A percentile compares a stretch with the other conserved stretches of the same genome.
Conservation (phyloP, 768 basidiomycete genomes). For the Paxillus involutus region DNA sequence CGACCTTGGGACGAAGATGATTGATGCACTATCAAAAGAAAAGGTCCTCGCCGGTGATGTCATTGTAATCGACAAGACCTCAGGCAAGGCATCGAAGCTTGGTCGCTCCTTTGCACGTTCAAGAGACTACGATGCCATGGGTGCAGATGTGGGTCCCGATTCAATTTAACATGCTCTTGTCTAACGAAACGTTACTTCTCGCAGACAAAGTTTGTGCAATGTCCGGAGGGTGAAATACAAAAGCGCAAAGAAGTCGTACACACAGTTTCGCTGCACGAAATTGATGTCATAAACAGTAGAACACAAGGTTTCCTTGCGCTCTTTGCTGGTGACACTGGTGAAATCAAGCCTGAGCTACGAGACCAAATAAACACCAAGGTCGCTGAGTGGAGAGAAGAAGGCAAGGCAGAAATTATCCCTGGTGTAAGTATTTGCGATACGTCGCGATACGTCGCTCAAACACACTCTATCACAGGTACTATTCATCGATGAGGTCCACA, state of each 20-base stretch:
- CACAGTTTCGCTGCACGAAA: constrained; percentile 96
- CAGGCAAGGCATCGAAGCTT: constrained; percentile 94
- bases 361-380: constrained; percentile 98
- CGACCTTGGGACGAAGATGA: constrained; percentile 99
- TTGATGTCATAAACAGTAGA: constrained; percentile 98
- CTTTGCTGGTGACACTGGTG: constrained; percentile 94
- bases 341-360: constrained; percentile 96
- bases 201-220: constrained; percentile 97
- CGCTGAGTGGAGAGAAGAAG: constrained; percentile 97
- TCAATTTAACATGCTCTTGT: not conserved
- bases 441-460: not conserved
- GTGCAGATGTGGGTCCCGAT: constrained; percentile 78
- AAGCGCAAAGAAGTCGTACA: constrained; percentile 97
- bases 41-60: constrained; percentile 95
- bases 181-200: constrained; percentile 2
- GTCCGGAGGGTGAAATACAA: constrained; percentile 97
- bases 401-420: constrained; percentile 96
- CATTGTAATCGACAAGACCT: constrained; percentile 95
- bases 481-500: constrained; percentile 99
- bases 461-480: constrained; percentile 58
- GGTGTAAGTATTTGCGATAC: constrained; percentile 59
- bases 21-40: constrained; percentile 94
- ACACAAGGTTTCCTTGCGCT: constrained; percentile 98
- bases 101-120: constrained; percentile 97
- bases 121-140: constrained; percentile 98